These are phyloP conservation scores for Leccinum solheimii DNA, from an alignment of 1,284 basidiomycete species.

Conservation along the genomic window DNA sequence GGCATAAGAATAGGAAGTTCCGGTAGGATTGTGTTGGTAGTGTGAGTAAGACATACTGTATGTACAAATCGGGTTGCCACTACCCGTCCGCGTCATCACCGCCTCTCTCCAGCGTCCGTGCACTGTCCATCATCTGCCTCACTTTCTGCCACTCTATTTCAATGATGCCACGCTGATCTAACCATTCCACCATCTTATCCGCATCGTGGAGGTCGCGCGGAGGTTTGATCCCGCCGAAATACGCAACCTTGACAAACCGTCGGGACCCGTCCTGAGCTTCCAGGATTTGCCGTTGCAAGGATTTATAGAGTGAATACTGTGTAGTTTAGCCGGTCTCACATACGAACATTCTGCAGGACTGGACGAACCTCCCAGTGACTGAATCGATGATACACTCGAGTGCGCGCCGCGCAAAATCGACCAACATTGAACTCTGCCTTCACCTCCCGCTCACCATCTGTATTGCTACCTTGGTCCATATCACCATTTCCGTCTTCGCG, in stretches of 20 bases:
- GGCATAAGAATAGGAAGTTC: slow-evolving; percentile 55
- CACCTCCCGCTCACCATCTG: slow-evolving; percentile 35
- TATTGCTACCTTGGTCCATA: slow-evolving; percentile 31
- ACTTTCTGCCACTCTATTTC: slow-evolving; percentile 67
- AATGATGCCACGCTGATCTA: slow-evolving; percentile 70
- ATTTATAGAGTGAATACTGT: slow-evolving; percentile 61
- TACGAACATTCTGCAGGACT: slow-evolving; percentile 3
- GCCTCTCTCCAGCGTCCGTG: slow-evolving; percentile 61
- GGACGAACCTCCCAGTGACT: slow-evolving; percentile 80
- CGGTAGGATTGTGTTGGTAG: slow-evolving; percentile 40
- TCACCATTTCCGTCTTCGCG: slow-evolving; percentile 15
- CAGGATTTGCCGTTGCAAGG: slow-evolving; percentile 56
- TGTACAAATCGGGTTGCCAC: not conserved
- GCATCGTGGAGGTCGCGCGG: slow-evolving; percentile 67
- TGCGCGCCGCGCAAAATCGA: slow-evolving; percentile 72
- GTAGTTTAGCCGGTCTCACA: slow-evolving; percentile 2
- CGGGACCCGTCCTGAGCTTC: slow-evolving; percentile 38
- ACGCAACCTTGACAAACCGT: slow-evolving; percentile 58
- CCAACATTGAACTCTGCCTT: slow-evolving; percentile 54
- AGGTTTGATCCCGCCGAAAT: slow-evolving; percentile 51
- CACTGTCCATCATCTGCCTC: slow-evolving; percentile 71
- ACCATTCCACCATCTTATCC: slow-evolving; percentile 79
- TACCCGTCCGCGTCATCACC: slow-evolving; percentile 13
- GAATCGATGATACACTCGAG: slow-evolving; percentile 70
- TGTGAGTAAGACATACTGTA: slow-evolving; percentile 36